Evolutionary conservation across 768 basidiomycete genomes (phyloP).

Genomic region (Xerocomus brunneocitrinus): DNA sequence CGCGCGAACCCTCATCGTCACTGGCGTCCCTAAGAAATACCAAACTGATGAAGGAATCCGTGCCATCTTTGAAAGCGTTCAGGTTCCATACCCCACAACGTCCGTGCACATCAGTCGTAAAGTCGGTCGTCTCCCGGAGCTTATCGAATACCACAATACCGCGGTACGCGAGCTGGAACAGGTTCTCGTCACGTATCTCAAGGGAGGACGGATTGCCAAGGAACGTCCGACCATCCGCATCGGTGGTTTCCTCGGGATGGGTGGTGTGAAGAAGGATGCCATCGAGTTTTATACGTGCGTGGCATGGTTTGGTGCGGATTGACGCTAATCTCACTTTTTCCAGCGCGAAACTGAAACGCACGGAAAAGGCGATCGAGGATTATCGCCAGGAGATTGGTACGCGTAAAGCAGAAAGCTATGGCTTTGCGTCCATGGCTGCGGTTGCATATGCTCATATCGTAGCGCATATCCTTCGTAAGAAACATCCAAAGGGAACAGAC

Average conservation of each 20-base stretch:
- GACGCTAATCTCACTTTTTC: constrained; percentile 5
- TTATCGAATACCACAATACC: constrained; percentile 88
- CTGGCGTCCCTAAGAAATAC: constrained; percentile 70
- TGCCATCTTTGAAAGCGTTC: constrained; percentile 65
- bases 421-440: constrained; percentile 87
- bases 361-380: constrained; percentile 70
- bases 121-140: constrained; percentile 82
- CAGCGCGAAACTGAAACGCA: constrained; percentile 48
- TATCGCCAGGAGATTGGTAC: constrained; percentile 68
- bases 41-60: constrained; percentile 85
- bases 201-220: constrained; percentile 71
- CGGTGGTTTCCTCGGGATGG: constrained; percentile 78
- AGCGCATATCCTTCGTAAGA: constrained; percentile 61
- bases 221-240: constrained; percentile 78
- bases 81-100: constrained; percentile 87
- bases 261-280: constrained; percentile 83
- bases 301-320: neutral
- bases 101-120: constrained; percentile 85
- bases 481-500: constrained; percentile 67
- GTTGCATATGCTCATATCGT: constrained; percentile 87
- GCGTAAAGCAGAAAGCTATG: constrained; percentile 83
- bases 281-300: constrained; percentile 91
- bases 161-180: constrained; percentile 93
- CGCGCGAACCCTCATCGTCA: constrained; percentile 84
- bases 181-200: constrained; percentile 85